Evolutionary conservation across 495 filamentous ascomycete species (phyloP).

Genomic region (Filosporella fistucella): DNA sequence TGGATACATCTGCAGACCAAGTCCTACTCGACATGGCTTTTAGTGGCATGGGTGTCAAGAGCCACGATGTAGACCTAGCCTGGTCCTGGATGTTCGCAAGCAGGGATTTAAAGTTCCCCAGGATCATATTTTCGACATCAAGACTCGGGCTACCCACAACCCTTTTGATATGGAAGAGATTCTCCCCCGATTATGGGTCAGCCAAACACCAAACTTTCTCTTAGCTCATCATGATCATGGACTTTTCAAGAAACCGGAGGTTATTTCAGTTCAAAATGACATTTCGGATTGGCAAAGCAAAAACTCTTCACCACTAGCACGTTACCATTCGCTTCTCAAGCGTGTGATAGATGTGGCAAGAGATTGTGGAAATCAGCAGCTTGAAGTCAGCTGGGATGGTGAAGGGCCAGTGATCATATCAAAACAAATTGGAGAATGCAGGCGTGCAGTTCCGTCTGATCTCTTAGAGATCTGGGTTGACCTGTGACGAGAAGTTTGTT

Average conservation of each 20-base stretch:
- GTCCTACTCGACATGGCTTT: not conserved
- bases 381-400: constrained; percentile 23
- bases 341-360: constrained; percentile 21
- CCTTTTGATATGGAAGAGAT: constrained; percentile 39
- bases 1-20: not conserved
- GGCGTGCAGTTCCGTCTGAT: constrained; percentile 18
- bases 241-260: constrained; percentile 46
- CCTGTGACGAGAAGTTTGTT: no score
- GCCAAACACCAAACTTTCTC: constrained; percentile 58
- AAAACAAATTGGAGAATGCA: constrained; percentile 18
- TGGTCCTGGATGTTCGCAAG: not conserved
- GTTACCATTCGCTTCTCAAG: constrained; percentile 25
- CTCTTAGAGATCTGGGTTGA: no score
- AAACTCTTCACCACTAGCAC: constrained; percentile 33
- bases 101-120: constrained; percentile 35
- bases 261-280: constrained; percentile 31
- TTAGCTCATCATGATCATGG: constrained; percentile 54
- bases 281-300: constrained; percentile 49
- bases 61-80: no score
- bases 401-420: constrained; percentile 14
- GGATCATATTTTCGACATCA: constrained; percentile 57
- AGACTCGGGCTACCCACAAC: constrained; percentile 49
- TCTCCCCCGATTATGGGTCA: constrained; percentile 53
- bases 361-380: constrained; percentile 15
- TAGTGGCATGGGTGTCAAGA: not conserved